Evolutionary conservation across 2,329 filamentous ascomycete genomes (phyloP), one percentile per base, ranked within the genome.

Genomic region (Aspergillus terreus): DNA sequence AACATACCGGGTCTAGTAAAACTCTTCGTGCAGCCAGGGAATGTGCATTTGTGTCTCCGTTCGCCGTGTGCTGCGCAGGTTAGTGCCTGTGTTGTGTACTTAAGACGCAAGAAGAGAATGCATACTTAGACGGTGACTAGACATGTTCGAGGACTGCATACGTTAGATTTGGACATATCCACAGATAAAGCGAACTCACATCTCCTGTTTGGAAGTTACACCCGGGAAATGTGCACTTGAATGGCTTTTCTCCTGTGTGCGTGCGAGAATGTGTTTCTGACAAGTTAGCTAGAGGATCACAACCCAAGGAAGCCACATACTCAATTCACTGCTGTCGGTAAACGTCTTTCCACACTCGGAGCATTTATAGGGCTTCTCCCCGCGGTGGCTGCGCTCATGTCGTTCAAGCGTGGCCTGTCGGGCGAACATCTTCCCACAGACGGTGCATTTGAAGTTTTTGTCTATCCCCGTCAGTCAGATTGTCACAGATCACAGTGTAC

Each of bases 251-350:
- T 43, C 71, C 71, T 6, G 70, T 72, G 48, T 74, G 71, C 2
- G 70, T 73, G 44, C 71, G 65, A 40, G 67, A 70, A 55, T 75
- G 72, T 1, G 72, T 74, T 71, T 74, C 71, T 73, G 38, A 14
- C 5, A 2, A 6, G 1, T 52, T 71, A 52, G 70, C 63, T 50
- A 11, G 33, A 14, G 23, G 3, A 4, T 11, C n/a, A 14, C 6
- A 17, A 2, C 7, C 15, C 4, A 36, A 46, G 12, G 6, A 21
- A 7, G 10, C 11, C 17, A 15, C 69, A 48, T 67, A 73, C 71
- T 75, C 41, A 75, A 59, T 54, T 75, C 72, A 53, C 72, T 75
- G 50, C 72, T 75, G 52, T 75, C 72, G 2, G 72, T 75, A 30
- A 75, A 75, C 11, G 68, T 62, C 53, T 75, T 75, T 12, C 68